phyloP scores from a whole-genome alignment of 2,329 filamentous ascomycete genomes.

The Diplodia sapinea region DNA sequence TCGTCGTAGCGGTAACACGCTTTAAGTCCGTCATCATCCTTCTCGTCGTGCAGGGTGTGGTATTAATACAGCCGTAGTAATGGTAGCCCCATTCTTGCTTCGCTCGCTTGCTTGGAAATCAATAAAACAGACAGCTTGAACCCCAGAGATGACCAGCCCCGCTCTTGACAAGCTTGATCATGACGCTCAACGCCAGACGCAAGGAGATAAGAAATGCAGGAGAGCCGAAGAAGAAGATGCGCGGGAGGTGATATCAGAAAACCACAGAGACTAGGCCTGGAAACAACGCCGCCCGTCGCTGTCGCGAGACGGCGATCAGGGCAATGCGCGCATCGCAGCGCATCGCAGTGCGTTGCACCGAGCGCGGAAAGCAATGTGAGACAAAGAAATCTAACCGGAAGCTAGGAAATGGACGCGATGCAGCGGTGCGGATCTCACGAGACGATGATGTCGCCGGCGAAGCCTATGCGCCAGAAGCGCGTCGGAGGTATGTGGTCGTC shows the following conservation, averaged over 20 bases:
- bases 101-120: slow-evolving; percentile 19
- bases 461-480: slow-evolving; percentile 6
- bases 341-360: slow-evolving; percentile 14
- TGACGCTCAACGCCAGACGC: slow-evolving; percentile 14
- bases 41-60: slow-evolving; percentile 11
- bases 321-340: slow-evolving; percentile 11
- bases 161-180: slow-evolving; percentile 3
- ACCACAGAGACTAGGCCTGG: background rate
- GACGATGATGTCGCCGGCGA: slow-evolving; percentile 23
- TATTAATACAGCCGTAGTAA: slow-evolving; percentile 25
- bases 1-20: slow-evolving; percentile 19
- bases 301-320: slow-evolving; percentile 12
- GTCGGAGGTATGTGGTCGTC: slow-evolving; percentile 19
- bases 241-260: slow-evolving; percentile 13
- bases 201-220: slow-evolving; percentile 9
- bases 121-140: slow-evolving; percentile 1
- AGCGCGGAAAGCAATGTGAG: background rate
- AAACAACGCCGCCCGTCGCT: slow-evolving; percentile 8
- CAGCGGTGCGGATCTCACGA: slow-evolving; percentile 18
- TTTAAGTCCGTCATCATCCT: slow-evolving; percentile 18
- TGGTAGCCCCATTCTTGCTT: background rate
- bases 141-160: slow-evolving; percentile 8
- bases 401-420: slow-evolving; percentile 13
- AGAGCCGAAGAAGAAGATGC: background rate
- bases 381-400: slow-evolving; percentile 19